Evolutionary conservation across 768 basidiomycete species (phyloP).

Genomic region (Infundibulicybe gibba): DNA sequence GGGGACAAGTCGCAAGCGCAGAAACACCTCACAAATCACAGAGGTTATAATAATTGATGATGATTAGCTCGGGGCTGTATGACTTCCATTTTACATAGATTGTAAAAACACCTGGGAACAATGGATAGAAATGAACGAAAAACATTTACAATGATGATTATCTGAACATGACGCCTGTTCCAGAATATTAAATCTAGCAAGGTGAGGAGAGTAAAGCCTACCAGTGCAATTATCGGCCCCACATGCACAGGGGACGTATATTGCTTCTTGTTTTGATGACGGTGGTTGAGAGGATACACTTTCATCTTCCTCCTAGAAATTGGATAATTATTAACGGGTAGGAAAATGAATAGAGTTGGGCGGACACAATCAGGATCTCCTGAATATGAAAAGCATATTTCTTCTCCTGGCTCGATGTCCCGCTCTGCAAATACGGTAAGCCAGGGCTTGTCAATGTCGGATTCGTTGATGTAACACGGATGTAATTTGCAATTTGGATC

Average conservation of each 20-base stretch:
- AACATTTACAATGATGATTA: too few species aligned
- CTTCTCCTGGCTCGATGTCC: slow-evolving; percentile 63
- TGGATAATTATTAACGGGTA: not conserved
- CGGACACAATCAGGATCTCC: slow-evolving; percentile 39
- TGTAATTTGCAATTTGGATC: slow-evolving; percentile 76
- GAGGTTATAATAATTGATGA: too few species aligned
- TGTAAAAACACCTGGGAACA: not conserved
- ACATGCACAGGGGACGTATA: slow-evolving; percentile 48
- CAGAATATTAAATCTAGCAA: not conserved
- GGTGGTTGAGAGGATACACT: slow-evolving; percentile 4
- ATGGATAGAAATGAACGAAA: not conserved
- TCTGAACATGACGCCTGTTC: slow-evolving; percentile 15
- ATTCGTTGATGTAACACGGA: slow-evolving; percentile 79
- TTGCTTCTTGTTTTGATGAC: slow-evolving; percentile 28
- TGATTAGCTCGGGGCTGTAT: not conserved
- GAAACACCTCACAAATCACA: too few species aligned
- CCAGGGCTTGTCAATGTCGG: slow-evolving; percentile 65
- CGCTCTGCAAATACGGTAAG: slow-evolving; percentile 62
- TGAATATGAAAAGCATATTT: slow-evolving; percentile 75
- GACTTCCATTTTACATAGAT: not conserved
- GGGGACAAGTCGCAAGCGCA: too few species aligned
- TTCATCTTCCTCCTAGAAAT: not conserved
- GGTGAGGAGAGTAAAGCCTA: slow-evolving; percentile 7
- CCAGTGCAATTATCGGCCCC: slow-evolving; percentile 51
- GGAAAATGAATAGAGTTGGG: slow-evolving; percentile 1